Evolutionary conservation across 495 filamentous ascomycete genomes (phyloP).

Genomic region (Penicillium ucsense): DNA sequence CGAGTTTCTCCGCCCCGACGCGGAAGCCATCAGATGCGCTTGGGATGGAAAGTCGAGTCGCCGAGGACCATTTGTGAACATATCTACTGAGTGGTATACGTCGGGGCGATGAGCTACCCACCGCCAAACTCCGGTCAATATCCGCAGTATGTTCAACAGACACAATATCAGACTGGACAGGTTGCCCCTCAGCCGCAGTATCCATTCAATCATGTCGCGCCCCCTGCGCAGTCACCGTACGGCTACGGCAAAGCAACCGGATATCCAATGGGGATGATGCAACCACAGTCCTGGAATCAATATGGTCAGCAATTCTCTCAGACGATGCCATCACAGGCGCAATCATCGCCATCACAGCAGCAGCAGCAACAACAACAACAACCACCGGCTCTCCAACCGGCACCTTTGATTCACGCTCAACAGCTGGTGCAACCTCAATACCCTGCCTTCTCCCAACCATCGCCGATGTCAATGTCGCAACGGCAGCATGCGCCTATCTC

Average conservation of each 20-base stretch:
- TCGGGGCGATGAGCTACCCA: slow-evolving; percentile 42
- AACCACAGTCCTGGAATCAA: slow-evolving; percentile 26
- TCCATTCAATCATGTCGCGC: slow-evolving; percentile 31
- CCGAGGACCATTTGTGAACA: slow-evolving; percentile 10
- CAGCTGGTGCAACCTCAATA: slow-evolving; percentile 6
- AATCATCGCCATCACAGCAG: slow-evolving; percentile 2
- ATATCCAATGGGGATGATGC: slow-evolving; percentile 32
- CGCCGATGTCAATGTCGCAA: slow-evolving; percentile 7
- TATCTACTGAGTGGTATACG: slow-evolving; percentile 15
- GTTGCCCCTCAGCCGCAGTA: slow-evolving; percentile 25
- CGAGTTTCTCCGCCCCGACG: slow-evolving; percentile 33
- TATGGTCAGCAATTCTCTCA: slow-evolving; percentile 14
- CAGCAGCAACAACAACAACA: slow-evolving; percentile 9
- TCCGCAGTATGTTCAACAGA: slow-evolving; percentile 21
- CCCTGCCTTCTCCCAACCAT: slow-evolving; percentile 9
- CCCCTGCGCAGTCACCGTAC: slow-evolving; percentile 22
- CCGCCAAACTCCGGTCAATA: slow-evolving; percentile 37
- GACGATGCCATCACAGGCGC: slow-evolving; percentile 2
- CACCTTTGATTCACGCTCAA: slow-evolving; percentile 8
- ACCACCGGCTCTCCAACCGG: slow-evolving; percentile 11
- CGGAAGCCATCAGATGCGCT: slow-evolving; percentile 9
- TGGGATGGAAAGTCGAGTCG: slow-evolving; percentile 2
- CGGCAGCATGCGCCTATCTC: neutral
- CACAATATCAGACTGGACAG: slow-evolving; percentile 29
- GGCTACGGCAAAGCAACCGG: slow-evolving; percentile 29